Conservation (phyloP, 805 yeast genomes). For the Sungouiella thailandica region DNA sequence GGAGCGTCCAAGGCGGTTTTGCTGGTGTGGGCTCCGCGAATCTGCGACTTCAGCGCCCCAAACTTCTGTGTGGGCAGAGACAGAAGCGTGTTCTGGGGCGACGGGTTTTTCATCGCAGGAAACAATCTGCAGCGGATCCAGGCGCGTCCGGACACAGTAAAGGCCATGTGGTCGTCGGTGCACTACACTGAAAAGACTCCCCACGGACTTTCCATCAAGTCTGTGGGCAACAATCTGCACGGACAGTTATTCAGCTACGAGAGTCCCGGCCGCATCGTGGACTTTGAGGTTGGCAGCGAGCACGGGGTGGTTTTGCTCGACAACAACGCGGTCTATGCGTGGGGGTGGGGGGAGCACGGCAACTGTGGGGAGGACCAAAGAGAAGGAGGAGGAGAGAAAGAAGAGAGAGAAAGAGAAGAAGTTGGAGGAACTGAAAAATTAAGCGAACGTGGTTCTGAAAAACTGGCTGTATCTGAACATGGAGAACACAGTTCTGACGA, state of each 20-base stretch:
- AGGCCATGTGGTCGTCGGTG: conserved; percentile 76
- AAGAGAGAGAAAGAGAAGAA: too few relatives aligned
- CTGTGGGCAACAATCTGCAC: conserved; percentile 74
- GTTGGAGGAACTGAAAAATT: too few relatives aligned
- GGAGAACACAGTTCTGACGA: too few relatives aligned
- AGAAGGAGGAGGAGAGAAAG: too few relatives aligned
- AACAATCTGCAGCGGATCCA: conserved; percentile 5
- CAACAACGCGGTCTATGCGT: conserved; percentile 46
- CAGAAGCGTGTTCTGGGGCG: conserved; percentile 39
- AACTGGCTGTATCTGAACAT: too few relatives aligned
- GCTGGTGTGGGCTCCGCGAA: conserved; percentile 21
- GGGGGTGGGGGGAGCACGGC: conserved; percentile 99
- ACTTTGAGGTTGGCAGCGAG: conserved; percentile 70
- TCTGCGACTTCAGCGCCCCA: conserved; percentile 12
- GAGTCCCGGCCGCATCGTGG: conserved; percentile 4
- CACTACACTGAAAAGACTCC: conserved; percentile 31
- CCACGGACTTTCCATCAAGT: conserved; percentile 21
- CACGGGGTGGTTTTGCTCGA: conserved; percentile 57
- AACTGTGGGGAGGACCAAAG: conserved; percentile 60
- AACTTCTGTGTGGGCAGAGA: conserved; percentile 52
- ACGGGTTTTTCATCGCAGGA: conserved; percentile 17
- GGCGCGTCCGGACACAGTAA: conserved; percentile 18
- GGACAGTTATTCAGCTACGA: conserved; percentile 50
- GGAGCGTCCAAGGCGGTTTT: conserved; percentile 12
- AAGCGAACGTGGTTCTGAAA: too few relatives aligned